These are phyloP conservation scores for Metarhizium guizhouense DNA, from an alignment of 2,329 filamentous ascomycete genomes.

Conservation along the genomic window DNA sequence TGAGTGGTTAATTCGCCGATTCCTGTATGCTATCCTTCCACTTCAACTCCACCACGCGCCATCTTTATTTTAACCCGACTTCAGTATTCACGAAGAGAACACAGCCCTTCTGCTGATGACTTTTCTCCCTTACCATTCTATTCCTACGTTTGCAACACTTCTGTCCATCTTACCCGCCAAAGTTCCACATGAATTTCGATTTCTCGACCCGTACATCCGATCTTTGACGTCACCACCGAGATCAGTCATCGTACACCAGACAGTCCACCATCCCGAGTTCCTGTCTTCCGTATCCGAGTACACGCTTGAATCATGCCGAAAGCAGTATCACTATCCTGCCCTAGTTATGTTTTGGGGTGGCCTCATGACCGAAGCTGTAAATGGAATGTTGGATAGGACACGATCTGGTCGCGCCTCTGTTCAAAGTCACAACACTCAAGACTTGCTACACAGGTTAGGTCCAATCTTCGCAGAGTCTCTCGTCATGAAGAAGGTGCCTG, in stretches of 20 bases:
- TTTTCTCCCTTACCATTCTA: slow-evolving; percentile 87
- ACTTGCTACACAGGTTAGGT: slow-evolving; percentile 57
- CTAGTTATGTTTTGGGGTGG: slow-evolving; percentile 88
- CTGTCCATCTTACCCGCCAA: slow-evolving; percentile 76
- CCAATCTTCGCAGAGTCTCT: slow-evolving; percentile 71
- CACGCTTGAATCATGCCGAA: slow-evolving; percentile 63
- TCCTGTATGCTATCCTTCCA: slow-evolving; percentile 51
- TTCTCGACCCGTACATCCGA: slow-evolving; percentile 77
- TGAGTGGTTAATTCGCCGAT: slow-evolving; percentile 90
- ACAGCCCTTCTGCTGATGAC: slow-evolving; percentile 68
- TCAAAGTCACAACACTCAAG: slow-evolving; percentile 73
- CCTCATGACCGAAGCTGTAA: slow-evolving; percentile 75
- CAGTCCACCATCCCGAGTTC: slow-evolving; percentile 68
- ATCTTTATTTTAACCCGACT: slow-evolving; percentile 4
- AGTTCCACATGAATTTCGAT: slow-evolving; percentile 68
- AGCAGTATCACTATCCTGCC: slow-evolving; percentile 64
- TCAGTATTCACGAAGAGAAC: slow-evolving; percentile 85
- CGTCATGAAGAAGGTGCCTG: slow-evolving; percentile 63
- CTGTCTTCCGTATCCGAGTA: slow-evolving; percentile 70
- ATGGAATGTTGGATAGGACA: slow-evolving; percentile 69
- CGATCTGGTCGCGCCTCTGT: slow-evolving; percentile 68
- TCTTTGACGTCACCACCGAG: slow-evolving; percentile 69
- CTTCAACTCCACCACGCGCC: neutral
- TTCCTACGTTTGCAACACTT: slow-evolving; percentile 75
- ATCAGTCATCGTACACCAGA: slow-evolving; percentile 74